These are phyloP conservation scores for Gracilaria caudata DNA, from an alignment of 23 red algal species.

Conservation along the genomic window DNA sequence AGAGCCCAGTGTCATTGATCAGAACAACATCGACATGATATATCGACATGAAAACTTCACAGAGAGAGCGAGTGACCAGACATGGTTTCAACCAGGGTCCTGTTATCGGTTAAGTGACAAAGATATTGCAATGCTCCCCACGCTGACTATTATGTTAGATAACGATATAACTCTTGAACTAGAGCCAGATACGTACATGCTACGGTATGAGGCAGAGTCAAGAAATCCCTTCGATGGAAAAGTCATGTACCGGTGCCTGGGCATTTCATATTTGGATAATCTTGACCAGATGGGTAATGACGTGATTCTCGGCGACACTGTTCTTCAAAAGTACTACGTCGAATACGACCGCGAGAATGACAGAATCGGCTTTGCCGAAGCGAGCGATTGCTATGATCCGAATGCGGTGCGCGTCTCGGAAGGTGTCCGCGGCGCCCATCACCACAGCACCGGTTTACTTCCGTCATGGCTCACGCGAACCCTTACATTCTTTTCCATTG, in stretches of 20 bases:
- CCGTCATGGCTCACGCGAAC: constrained; percentile 22
- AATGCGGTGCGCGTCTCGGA: not conserved
- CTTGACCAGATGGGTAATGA: constrained; percentile 58
- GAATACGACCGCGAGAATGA: constrained; percentile 83
- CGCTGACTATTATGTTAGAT: constrained; percentile 51
- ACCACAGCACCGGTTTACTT: not conserved
- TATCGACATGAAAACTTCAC: not conserved
- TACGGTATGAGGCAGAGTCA: constrained; percentile 32
- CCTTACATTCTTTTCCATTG: constrained; percentile 31
- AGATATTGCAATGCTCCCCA: constrained; percentile 65
- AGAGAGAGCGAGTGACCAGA: not conserved
- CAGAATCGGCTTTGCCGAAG: constrained; percentile 84
- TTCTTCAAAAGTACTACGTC: constrained; percentile 78
- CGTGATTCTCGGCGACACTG: constrained; percentile 84
- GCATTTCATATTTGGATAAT: constrained; percentile 65
- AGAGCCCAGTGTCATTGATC: not conserved
- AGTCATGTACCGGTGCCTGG: constrained; percentile 74
- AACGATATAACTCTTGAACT: constrained; percentile 58
- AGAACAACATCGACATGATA: not conserved
- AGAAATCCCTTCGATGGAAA: constrained; percentile 18
- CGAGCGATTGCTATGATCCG: constrained; percentile 40
- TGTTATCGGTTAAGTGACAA: constrained; percentile 62
- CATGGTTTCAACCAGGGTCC: constrained; percentile 76
- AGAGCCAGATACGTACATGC: constrained; percentile 81
- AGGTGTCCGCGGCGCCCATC: not conserved